Evolutionary conservation across 208 protist genomes (phyloP), one percentile per base, ranked within the genome.

Genomic region (Spongospora subterranea): DNA sequence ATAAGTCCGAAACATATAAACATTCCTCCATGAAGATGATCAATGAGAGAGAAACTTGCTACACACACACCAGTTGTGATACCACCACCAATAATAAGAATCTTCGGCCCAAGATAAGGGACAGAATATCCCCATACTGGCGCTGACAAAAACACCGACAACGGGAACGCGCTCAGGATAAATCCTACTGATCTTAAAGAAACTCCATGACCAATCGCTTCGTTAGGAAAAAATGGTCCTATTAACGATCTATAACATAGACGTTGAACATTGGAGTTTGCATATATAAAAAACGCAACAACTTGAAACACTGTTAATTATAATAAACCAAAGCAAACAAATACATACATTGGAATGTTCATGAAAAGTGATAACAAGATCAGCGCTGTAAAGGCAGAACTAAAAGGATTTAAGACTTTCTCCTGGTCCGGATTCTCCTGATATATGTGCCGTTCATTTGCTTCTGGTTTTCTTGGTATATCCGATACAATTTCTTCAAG

Each of bases 11-110:
- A 82, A n/a, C 17, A 35, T 20, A 82, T 82, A 35, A 82, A 82
- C n/a, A 17, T 13, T 43, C 17, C 11, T 13, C 71, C 71, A 35
- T 82, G 35, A 6, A 82, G 6, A 35, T 82, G 6, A n/a, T 82
- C 71, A 20, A 82, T 82, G 17, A 82, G 35, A 82, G 71, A 6
- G 35, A 82, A 82, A 35, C 71, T 20, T 35, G 71, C 71, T 6
- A 82, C 71, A 35, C 71, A 82, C 35, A 35, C 40, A 20, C 71
- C 40, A 6, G 71, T 82, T 20, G 35, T 35, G 13, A 82, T 45
- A 45, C 71, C 71, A 43, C 71, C 71, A 82, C 71, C 71, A 35
- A 82, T 82, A 82, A 82, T 82, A 17, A 82, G 71, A 43, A 43
- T 43, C 35, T 82, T 82, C 17, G 71, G 71, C 13, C 71, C 71